These are phyloP conservation scores for Halenospora varia DNA, from an alignment of 495 filamentous ascomycete species.

Conservation along the genomic window DNA sequence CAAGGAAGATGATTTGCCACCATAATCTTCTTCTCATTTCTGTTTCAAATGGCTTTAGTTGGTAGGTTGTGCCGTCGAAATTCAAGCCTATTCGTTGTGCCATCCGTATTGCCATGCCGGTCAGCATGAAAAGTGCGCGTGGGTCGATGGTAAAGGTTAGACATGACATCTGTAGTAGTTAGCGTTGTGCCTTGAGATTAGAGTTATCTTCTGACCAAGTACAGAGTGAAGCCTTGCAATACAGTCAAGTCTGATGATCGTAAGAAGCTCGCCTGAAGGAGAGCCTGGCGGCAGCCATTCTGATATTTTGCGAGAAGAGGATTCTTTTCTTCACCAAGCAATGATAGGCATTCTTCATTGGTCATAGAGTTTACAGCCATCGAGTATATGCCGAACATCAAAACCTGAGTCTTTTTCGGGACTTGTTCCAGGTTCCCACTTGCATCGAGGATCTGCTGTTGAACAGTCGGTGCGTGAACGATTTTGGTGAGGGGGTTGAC, in stretches of 20 bases:
- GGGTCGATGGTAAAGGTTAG: conserved; percentile 22
- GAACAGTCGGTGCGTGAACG: conserved; percentile 48
- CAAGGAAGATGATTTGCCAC: conserved; percentile 57
- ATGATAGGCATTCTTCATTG: conserved; percentile 32
- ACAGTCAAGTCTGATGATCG: conserved; percentile 50
- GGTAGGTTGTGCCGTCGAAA: conserved; percentile 47
- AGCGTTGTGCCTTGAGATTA: neutral
- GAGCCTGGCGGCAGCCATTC: conserved; percentile 38
- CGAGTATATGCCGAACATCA: conserved; percentile 49
- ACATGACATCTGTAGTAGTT: conserved; percentile 13
- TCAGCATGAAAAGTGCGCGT: conserved; percentile 42
- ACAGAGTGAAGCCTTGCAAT: conserved; percentile 56
- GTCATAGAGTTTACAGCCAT: conserved; percentile 36
- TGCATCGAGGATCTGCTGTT: conserved; percentile 45
- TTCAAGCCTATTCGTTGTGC: conserved; percentile 40
- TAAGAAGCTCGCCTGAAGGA: conserved; percentile 41
- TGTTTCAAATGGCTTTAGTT: conserved; percentile 52
- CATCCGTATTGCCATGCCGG: conserved; percentile 41
- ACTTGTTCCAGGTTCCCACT: conserved; percentile 35
- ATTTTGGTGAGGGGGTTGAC: conserved; percentile 51
- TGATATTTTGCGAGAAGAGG: conserved; percentile 38
- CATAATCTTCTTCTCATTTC: conserved; percentile 59
- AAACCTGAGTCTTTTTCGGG: conserved; percentile 42
- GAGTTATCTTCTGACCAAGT: conserved; percentile 37
- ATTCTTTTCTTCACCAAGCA: conserved; percentile 39